These are phyloP conservation scores for Entomophthora muscae DNA, from an alignment of 371 early-diverging fungal species.

Conservation along the genomic window DNA sequence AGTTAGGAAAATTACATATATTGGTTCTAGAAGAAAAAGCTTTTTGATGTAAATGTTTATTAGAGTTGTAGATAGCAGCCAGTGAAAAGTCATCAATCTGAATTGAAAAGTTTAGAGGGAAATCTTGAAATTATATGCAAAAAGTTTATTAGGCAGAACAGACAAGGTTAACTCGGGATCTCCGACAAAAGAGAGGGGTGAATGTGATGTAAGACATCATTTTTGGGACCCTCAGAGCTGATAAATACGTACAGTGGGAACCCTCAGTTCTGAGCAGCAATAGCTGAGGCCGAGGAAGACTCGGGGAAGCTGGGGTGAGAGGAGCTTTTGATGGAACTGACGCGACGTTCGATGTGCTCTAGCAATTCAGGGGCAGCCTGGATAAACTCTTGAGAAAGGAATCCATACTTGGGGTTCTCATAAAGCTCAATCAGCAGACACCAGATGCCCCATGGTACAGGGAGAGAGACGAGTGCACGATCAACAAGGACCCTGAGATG, in stretches of 20 bases:
- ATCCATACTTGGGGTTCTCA: slow-evolving; percentile 76
- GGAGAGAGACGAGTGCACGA: slow-evolving; percentile 87
- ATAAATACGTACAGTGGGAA: neutral
- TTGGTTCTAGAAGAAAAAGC: no score
- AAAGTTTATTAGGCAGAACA: neutral
- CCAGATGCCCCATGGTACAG: slow-evolving; percentile 94
- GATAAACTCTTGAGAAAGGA: slow-evolving; percentile 71
- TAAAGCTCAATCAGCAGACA: slow-evolving; percentile 93
- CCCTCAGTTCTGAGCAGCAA: neutral
- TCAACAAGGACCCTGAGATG: slow-evolving; percentile 67
- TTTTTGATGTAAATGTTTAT: no score
- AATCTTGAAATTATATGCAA: no score
- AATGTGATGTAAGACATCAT: neutral
- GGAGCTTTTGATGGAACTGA: neutral
- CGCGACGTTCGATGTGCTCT: neutral
- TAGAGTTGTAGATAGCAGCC: no score
- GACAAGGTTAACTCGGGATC: neutral
- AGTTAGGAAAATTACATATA: no score
- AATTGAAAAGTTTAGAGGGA: no score
- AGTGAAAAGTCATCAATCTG: no score
- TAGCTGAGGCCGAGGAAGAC: no score
- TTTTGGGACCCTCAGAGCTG: neutral
- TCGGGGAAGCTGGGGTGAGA: neutral
- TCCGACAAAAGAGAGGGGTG: neutral
- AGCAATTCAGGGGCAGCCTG: slow-evolving; percentile 46